A percentile compares a stretch with the other conserved stretches of the same genome.
phyloP scores from a whole-genome alignment of 176 grass and related monocot genomes.

The Phragmites australis region DNA sequence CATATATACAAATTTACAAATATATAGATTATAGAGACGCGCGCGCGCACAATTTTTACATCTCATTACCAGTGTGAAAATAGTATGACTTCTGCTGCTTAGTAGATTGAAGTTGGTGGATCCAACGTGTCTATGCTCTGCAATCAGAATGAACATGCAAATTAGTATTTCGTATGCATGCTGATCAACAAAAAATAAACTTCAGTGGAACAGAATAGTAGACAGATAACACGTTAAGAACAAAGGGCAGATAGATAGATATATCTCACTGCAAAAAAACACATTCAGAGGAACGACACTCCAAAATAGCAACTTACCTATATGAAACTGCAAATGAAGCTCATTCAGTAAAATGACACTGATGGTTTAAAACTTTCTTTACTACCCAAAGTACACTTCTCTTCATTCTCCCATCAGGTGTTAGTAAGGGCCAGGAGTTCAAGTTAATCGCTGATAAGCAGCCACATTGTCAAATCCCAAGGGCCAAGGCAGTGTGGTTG shows the following conservation, averaged over 20 bases:
- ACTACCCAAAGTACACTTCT: not conserved
- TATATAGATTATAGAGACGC: too few relatives aligned
- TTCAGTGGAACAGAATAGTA: conserved; percentile 26
- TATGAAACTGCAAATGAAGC: too few relatives aligned
- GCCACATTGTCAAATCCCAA: conserved; percentile 1
- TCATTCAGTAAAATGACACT: too few relatives aligned
- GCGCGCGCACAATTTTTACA: too few relatives aligned
- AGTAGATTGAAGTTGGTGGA: conserved; percentile 98
- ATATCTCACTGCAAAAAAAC: too few relatives aligned
- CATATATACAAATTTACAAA: conserved; percentile 2
- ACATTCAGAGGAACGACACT: too few relatives aligned
- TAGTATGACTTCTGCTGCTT: conserved; percentile 99
- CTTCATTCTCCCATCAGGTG: not conserved
- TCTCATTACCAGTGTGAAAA: conserved; percentile 99
- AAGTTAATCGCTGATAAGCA: conserved; percentile 12
- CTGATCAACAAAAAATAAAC: conserved; percentile 23
- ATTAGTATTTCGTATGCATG: conserved; percentile 34
- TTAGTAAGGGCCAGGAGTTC: not conserved
- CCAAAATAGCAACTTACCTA: too few relatives aligned
- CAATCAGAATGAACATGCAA: conserved; percentile 30
- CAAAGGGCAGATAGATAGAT: not conserved
- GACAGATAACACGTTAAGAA: not conserved
- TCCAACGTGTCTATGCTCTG: conserved; percentile 99
- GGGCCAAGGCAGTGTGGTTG: not conserved
- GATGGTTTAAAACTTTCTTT: not conserved